phyloP scores from a whole-genome alignment of 2,329 filamentous ascomycete species.

The Xenosphaeropsis pyriputrescens region DNA sequence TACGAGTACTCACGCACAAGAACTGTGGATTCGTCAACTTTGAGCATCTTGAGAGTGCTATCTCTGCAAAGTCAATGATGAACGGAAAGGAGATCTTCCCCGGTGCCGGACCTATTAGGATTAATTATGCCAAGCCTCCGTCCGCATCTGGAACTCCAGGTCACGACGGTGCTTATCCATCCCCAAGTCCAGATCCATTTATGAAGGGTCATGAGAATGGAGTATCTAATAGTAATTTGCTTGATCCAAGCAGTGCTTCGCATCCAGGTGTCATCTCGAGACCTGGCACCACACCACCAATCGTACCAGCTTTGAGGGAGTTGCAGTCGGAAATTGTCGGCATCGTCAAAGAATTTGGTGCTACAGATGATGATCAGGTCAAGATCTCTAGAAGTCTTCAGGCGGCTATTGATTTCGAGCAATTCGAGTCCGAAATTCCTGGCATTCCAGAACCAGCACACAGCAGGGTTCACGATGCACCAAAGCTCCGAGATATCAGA shows the following conservation, averaged over 20 bases:
- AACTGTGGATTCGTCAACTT: slow-evolving; percentile 99
- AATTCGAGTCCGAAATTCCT: slow-evolving; percentile 74
- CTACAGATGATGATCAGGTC: slow-evolving; percentile 60
- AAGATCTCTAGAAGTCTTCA: slow-evolving; percentile 64
- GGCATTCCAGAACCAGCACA: slow-evolving; percentile 77
- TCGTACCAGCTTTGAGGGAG: slow-evolving; percentile 59
- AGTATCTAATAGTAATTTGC: slow-evolving; percentile 17
- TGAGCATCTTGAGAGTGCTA: slow-evolving; percentile 77
- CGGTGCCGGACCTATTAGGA: slow-evolving; percentile 82
- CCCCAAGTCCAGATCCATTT: slow-evolving; percentile 81
- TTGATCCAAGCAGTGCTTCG: slow-evolving; percentile 21
- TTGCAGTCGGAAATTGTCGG: slow-evolving; percentile 70
- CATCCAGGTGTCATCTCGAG: slow-evolving; percentile 23
- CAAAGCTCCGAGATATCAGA: slow-evolving; percentile 85
- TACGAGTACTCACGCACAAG: slow-evolving; percentile 90
- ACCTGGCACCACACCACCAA: slow-evolving; percentile 36
- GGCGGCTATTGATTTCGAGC: slow-evolving; percentile 58
- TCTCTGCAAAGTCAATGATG: slow-evolving; percentile 73
- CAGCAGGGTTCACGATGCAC: slow-evolving; percentile 81
- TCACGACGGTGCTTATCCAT: slow-evolving; percentile 74
- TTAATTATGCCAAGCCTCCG: slow-evolving; percentile 94
- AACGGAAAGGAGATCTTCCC: slow-evolving; percentile 99
- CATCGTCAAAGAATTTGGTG: slow-evolving; percentile 82
- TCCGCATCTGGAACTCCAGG: slow-evolving; percentile 82
- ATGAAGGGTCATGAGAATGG: slow-evolving; percentile 36